A percentile compares a stretch with the other conserved stretches of the same genome.
Evolutionary conservation across 768 basidiomycete species (phyloP).

Genomic region (Tubosaeta sp.): DNA sequence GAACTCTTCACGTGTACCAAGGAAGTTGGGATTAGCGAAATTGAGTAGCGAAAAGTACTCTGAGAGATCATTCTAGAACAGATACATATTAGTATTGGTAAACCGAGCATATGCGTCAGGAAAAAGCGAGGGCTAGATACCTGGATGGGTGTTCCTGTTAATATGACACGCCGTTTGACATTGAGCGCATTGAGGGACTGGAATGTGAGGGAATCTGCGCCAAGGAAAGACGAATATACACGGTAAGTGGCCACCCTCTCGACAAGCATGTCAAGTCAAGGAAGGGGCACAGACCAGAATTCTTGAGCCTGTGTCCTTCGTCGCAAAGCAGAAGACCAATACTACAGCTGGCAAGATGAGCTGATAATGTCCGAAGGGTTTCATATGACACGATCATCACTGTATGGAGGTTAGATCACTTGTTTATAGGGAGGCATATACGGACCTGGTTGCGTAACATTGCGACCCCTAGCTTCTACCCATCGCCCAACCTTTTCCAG

Average conservation of each 20-base stretch:
- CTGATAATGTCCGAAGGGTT: slow-evolving; percentile 78
- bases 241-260: slow-evolving; percentile 1
- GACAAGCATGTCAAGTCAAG: background rate
- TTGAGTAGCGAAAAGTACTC: slow-evolving; percentile 93
- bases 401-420: slow-evolving; percentile 25
- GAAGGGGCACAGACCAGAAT: slow-evolving; percentile 61
- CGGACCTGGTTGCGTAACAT: slow-evolving; percentile 86
- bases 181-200: slow-evolving; percentile 77
- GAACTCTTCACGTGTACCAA: slow-evolving; percentile 87
- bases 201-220: slow-evolving; percentile 80
- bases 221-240: background rate
- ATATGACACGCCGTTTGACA: slow-evolving; percentile 86
- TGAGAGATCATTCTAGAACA: slow-evolving; percentile 78
- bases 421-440: background rate
- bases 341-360: slow-evolving; percentile 69
- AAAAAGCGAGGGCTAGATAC: slow-evolving; percentile 30
- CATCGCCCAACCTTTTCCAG: slow-evolving; percentile 79
- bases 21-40: slow-evolving; percentile 88
- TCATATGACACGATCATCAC: slow-evolving; percentile 99
- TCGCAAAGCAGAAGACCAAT: slow-evolving; percentile 95
- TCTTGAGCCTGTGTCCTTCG: slow-evolving; percentile 96
- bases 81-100: background rate
- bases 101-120: slow-evolving; percentile 4
- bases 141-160: slow-evolving; percentile 93
- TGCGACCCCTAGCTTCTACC: slow-evolving; percentile 85